A percentile compares a stretch with the other conserved stretches of the same genome.
Evolutionary conservation across 2,329 filamentous ascomycete genomes (phyloP).

Genomic region (Aspergillus piperis): DNA sequence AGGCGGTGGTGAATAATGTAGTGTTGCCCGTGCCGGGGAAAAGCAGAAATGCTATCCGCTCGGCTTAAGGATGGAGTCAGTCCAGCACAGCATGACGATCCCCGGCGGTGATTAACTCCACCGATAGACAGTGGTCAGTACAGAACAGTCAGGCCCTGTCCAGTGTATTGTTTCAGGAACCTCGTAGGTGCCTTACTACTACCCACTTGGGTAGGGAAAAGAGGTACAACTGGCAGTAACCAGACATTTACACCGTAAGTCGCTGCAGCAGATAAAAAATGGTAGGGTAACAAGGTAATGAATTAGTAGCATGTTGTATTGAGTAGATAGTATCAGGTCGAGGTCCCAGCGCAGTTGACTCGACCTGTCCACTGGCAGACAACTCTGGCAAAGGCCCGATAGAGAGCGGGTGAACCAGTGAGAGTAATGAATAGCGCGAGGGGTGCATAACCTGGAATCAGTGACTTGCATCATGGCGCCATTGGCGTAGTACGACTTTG

Average conservation of each 20-base stretch:
- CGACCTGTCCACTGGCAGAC: not conserved
- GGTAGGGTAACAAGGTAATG: too few species aligned
- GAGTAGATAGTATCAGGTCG: not conserved
- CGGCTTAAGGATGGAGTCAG: not conserved
- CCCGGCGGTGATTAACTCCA: conserved; percentile 1
- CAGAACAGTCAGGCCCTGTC: not conserved
- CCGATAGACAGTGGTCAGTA: not conserved
- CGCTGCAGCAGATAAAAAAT: not conserved
- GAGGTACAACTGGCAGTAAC: not conserved
- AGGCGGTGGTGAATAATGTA: not conserved
- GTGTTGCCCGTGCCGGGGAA: not conserved
- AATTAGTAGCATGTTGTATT: too few species aligned
- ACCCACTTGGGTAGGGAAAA: not conserved
- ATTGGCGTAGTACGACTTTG: not conserved
- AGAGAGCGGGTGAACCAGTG: not conserved
- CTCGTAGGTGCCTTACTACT: not conserved
- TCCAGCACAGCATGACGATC: conserved; percentile 5
- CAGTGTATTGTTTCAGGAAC: not conserved
- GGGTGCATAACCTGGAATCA: conserved; percentile 4
- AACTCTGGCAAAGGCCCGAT: not conserved
- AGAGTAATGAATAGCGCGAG: not conserved
- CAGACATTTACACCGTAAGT: not conserved
- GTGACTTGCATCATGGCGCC: conserved; percentile 5
- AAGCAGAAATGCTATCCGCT: not conserved
- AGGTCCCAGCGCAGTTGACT: not conserved